Evolutionary conservation across 805 yeast genomes (phyloP), one percentile per base, ranked within the genome.

Genomic region (Metschnikowia lachancei): DNA sequence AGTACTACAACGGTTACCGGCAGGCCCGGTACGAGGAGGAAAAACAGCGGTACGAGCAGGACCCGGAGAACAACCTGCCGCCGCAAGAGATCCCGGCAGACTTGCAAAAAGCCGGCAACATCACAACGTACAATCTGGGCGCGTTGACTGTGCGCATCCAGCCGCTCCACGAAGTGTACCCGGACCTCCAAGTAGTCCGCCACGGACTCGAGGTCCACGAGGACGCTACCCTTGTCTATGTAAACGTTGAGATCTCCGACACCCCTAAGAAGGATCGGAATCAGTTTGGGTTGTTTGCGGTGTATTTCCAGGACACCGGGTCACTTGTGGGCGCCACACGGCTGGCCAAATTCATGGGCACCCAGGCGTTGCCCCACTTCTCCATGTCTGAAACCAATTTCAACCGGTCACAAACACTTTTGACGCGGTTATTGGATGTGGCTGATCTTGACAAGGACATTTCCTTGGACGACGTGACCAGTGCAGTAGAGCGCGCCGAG

Each of bases 271-370:
- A 66, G 7, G 74, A 79, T 28, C 70, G 67, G 45, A 81, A 82
- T 58, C 58, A 61, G 1, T 53, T 89, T 16, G 69, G 71, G 4
- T 65, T 87, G 10, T 65, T 67, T 19, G 91, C 90, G 0, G 73
- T 82, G 1, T 85, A 84, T 60, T 87, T 83, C 57, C 82, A 85
- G 50, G 72, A 75, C 17, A 66, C 80, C 1, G 95, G 95, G 0
- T 70, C 85, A 42, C 60, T 86, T 3, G 67, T 86, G 13, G 73
- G 82, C 0, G 58, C 78, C 16, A 75, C 89, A 1, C 69, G 74
- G 30, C 76, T 89, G 24, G 87, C 86, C 6, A 85, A 83, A 60
- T 82, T 82, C 60, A 69, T 73, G 43, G 83, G 89, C 7, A 45
- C 72, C n/a, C 75, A 76, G 57, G 84, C 82, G 1, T 67, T 86